A percentile compares a stretch with the other conserved stretches of the same genome.
phyloP scores from a whole-genome alignment of 257 asterid species.

The Solanum tarapatanum region DNA sequence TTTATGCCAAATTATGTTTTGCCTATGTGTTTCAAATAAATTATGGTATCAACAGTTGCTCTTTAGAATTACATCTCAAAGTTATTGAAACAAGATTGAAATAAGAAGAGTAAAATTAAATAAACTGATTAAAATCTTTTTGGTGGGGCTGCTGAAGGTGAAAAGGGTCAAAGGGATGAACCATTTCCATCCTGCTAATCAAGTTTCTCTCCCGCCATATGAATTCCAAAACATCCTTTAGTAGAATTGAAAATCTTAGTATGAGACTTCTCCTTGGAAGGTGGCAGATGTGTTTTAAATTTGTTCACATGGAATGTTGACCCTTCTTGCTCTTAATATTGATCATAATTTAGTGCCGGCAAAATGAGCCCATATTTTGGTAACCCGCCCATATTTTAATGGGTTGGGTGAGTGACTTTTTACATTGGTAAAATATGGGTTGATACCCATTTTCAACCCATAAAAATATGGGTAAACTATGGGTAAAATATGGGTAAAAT shows the following conservation, averaged over 20 bases:
- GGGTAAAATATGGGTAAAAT: too few species aligned
- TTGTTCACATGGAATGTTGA: background rate
- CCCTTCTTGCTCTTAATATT: background rate
- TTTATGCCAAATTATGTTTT: background rate
- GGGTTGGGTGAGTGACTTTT: too few species aligned
- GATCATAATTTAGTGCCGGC: background rate
- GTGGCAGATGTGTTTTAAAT: background rate
- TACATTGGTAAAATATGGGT: too few species aligned
- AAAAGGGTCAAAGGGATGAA: background rate
- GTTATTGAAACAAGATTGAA: background rate
- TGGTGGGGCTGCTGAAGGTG: background rate
- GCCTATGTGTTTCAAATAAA: background rate
- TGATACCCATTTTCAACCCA: too few species aligned
- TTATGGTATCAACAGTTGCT: background rate
- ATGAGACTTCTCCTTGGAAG: background rate
- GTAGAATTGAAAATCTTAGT: too few species aligned
- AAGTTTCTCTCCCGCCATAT: background rate
- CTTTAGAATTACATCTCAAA: background rate
- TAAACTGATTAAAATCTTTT: background rate
- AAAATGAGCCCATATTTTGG: too few species aligned
- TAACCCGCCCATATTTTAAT: too few species aligned
- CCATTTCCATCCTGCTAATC: background rate
- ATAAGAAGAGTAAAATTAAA: background rate
- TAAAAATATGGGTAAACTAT: too few species aligned
- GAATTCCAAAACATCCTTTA: background rate